These are phyloP conservation scores for Dactylis glomerata DNA, from an alignment of 176 grass and related monocot genomes.

Conservation along the genomic window DNA sequence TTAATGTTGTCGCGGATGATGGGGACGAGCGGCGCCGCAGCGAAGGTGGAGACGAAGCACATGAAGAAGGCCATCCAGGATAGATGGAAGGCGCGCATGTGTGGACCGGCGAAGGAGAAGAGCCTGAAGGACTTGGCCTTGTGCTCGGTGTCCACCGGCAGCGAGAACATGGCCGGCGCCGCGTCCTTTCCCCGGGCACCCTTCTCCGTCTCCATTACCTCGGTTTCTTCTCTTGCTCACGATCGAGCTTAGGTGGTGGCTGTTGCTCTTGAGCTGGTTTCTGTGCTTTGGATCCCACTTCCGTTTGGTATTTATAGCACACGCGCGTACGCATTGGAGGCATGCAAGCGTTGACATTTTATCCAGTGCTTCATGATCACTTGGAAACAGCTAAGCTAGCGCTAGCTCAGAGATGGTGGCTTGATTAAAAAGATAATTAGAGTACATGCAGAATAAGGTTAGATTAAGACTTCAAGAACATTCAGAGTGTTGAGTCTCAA, in stretches of 20 bases:
- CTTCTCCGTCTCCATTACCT: no score
- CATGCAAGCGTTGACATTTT: neutral
- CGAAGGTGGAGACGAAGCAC: no score
- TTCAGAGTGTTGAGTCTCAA: neutral
- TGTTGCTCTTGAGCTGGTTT: no score
- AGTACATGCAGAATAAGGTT: neutral
- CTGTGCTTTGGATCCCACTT: neutral
- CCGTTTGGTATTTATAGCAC: neutral
- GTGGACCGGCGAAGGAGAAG: neutral
- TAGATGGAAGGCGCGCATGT: neutral
- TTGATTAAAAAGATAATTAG: neutral
- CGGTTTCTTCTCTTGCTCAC: no score
- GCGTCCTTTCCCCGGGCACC: no score
- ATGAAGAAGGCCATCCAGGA: neutral
- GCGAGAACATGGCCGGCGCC: no score
- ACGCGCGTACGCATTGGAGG: neutral
- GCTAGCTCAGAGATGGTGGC: neutral
- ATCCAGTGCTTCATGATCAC: neutral
- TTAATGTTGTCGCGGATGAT: no score
- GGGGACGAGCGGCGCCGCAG: no score
- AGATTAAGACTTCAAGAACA: neutral
- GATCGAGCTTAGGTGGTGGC: no score
- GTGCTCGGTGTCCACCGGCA: neutral
- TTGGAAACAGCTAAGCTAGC: neutral
- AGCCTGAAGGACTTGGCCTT: neutral